Conservation (phyloP, 306 rosid species). For the Canavalia gladiata region DNA sequence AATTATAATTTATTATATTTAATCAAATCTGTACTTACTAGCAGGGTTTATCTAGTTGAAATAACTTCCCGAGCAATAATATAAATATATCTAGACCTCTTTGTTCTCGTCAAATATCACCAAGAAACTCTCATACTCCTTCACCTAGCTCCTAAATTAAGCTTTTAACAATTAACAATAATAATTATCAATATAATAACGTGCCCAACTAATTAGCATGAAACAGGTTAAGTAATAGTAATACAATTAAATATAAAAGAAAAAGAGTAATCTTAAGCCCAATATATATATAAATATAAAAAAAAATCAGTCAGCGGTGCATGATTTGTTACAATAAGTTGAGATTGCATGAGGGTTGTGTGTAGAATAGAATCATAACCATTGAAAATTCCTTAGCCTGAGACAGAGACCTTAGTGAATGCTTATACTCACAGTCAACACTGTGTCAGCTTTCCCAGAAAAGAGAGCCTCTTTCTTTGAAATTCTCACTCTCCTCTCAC, state of each 20-base stretch:
- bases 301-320: slow-evolving; percentile 8
- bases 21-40: no score
- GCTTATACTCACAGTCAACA: slow-evolving; percentile 62
- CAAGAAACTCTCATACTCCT: background rate
- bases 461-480: slow-evolving; percentile 58
- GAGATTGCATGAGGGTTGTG: slow-evolving; percentile 3
- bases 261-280: background rate
- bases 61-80: background rate
- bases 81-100: background rate
- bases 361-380: slow-evolving; percentile 52
- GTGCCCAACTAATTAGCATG: background rate
- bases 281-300: background rate
- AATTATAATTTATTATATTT: no score
- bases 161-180: background rate
- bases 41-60: no score
- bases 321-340: slow-evolving; percentile 37
- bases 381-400: slow-evolving; percentile 26
- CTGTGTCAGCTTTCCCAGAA: slow-evolving; percentile 75
- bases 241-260: background rate
- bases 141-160: background rate
- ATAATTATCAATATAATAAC: background rate
- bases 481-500: slow-evolving; percentile 49
- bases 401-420: slow-evolving; percentile 24
- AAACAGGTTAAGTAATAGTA: background rate
- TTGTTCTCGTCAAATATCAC: no score